Percentiles rank a stretch among this genome's conserved stretches.
Evolutionary conservation across 2,329 filamentous ascomycete genomes (phyloP).

Genomic region (Magnaporthales sp.): DNA sequence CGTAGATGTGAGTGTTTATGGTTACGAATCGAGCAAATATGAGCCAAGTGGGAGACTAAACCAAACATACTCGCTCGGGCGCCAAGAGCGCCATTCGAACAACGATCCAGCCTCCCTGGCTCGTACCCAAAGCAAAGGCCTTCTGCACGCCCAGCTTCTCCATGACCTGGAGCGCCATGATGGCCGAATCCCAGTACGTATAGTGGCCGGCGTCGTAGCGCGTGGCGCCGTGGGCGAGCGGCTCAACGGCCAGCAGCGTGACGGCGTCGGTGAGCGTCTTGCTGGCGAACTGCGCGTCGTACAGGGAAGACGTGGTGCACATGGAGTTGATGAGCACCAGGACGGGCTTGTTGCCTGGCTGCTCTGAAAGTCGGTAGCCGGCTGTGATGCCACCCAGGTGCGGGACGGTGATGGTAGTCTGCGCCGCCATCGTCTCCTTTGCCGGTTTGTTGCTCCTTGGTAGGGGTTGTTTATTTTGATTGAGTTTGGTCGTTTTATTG

Average conservation of each 20-base stretch:
- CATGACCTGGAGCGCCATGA: conserved; percentile 47
- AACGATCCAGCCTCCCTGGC: conserved; percentile 43
- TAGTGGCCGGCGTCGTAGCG: conserved; percentile 32
- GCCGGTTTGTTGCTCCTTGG: neutral
- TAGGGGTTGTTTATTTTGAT: neutral
- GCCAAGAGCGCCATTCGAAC: conserved; percentile 40
- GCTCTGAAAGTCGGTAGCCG: conserved; percentile 20
- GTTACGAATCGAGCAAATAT: too few relatives aligned
- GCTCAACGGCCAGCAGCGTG: conserved; percentile 40
- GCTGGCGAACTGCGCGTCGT: conserved; percentile 30
- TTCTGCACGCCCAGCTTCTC: conserved; percentile 36
- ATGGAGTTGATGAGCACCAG: conserved; percentile 39
- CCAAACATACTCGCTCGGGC: conserved; percentile 29
- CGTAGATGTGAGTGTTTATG: too few relatives aligned
- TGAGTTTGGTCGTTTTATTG: too few relatives aligned
- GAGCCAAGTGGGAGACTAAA: too few relatives aligned
- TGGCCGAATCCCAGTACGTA: conserved; percentile 46
- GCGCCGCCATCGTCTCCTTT: conserved; percentile 6
- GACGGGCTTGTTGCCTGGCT: conserved; percentile 38
- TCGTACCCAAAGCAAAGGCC: conserved; percentile 41
- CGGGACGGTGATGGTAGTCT: conserved; percentile 8
- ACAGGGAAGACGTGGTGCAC: conserved; percentile 35
- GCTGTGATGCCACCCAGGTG: conserved; percentile 11
- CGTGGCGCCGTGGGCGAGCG: conserved; percentile 38
- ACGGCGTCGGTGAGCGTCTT: conserved; percentile 26